Evolutionary conservation across 1,284 basidiomycete species (phyloP).

Genomic region (Sanghuangporus baumii): DNA sequence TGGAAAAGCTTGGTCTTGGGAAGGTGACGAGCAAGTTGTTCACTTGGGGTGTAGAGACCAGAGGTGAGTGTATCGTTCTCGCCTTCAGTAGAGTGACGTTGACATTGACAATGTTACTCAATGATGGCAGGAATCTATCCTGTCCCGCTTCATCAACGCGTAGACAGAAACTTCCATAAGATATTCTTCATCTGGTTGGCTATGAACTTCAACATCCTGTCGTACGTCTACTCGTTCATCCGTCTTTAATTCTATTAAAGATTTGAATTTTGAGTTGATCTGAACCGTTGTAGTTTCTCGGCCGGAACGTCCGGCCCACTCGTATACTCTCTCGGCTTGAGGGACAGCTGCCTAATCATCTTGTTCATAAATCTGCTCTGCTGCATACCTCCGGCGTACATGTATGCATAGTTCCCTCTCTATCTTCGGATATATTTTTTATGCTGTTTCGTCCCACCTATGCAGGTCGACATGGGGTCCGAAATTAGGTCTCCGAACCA

Average conservation of each 20-base stretch:
- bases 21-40: constrained; percentile 7
- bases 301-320: constrained; percentile 68
- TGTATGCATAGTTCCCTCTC: constrained; percentile 35
- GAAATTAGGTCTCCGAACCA: constrained; percentile 81
- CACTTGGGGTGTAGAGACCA: constrained; percentile 16
- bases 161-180: constrained; percentile 60
- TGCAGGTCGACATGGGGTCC: constrained; percentile 82
- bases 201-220: constrained; percentile 67
- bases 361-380: constrained; percentile 71
- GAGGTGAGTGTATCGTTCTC: constrained; percentile 6
- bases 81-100: not conserved
- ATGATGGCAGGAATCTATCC: constrained; percentile 42
- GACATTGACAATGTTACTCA: not conserved
- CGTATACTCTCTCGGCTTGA: constrained; percentile 60
- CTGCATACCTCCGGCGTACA: constrained; percentile 49
- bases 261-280: not conserved
- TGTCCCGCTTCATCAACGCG: constrained; percentile 44
- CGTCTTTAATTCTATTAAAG: not conserved
- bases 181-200: constrained; percentile 77
- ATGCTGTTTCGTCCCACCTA: not conserved
- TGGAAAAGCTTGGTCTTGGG: constrained; percentile 7
- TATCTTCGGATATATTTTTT: not conserved
- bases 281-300: constrained; percentile 50
- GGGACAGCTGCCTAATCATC: constrained; percentile 69
- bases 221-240: constrained; percentile 35